Evolutionary conservation across 257 asterid genomes (phyloP), one percentile per base, ranked within the genome.

Genomic region (Petunia secreta): DNA sequence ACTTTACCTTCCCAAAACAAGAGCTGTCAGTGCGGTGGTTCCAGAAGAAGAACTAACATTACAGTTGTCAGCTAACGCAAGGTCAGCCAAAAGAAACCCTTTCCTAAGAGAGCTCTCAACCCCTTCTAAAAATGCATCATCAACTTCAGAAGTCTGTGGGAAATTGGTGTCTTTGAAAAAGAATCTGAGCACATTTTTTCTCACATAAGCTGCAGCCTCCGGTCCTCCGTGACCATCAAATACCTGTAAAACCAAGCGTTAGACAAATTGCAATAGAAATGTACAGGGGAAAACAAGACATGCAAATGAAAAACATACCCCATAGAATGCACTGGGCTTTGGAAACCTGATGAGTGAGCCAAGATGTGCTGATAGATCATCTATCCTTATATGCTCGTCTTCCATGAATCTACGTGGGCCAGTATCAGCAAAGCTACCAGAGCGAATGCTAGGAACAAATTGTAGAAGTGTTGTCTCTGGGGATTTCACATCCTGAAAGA

Each of bases 211-310:
- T 36, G 98, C 98, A n/a, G 98, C 98, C 84, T 93, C 98, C 9
- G 97, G 86, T 44, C 98, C 98, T 78, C 98, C 98, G 68, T 93
- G 98, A 6, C 98, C 98, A 86, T 93, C 97, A 86, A 93, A 93
- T 48, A 91, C 82, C 97, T 92, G 62, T 11, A 62, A 63, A 37
- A 3, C 68, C 37, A 36, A 38, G 65, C 6, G 4, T 25, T 62
- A 69, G 54, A 66, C 14, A 15, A 67, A 36, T 6, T 11, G 44
- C 62, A 25, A 9, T 48, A 43, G 11, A 71, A 71, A 71, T 71
- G 34, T 8, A 11, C 25, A 25, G 77, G 60, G 77, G 4, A 13
- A 0, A 71, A 34, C 4, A 48, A 48, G 60, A 0, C 25, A 48
- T 25, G 58, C n/a, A 37, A 6, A 16, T 25, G 15, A 57, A 41